Base-by-base conservation (phyloP, 2,329 filamentous ascomycete genomes). In the Bipolaris gigantea region DNA sequence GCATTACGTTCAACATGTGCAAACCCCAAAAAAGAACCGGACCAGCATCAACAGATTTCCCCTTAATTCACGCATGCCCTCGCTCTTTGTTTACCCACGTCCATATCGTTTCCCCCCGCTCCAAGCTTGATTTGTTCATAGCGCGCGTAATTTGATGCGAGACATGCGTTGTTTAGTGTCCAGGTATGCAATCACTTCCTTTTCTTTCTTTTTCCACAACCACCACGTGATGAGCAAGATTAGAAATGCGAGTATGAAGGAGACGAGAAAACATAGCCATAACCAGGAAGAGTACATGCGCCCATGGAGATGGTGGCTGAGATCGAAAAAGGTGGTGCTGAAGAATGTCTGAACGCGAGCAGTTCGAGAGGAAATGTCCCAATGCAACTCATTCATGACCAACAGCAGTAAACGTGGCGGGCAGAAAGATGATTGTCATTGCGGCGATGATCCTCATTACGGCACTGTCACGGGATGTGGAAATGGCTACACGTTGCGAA, bases 391-490 rank as follows among this genome's bases (percentile, higher is more conserved):
- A 8, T 5, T 15, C 6, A 18, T 19, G 27, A 53, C 56, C 48
- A 51, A 65, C 62, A 2, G 65, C 65, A 3, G 55, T 59, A 16
- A 67, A 67, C 1, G 65, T 70, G 10, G 61, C 64, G 1, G 63
- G 66, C 0, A 70, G 48, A 40, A 69, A 69, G n/a, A 67, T 50
- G 2, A 67, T 51, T 0, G 66, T 70, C 23, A 70, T 59, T 0
- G 54, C 61, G 3, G 62, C 55, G 9, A 70, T 70, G 13, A 62
- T 51, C 2, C 50, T 59, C 66, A 69, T 69, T 1, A 60, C 38
- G 0, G 53, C 54, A 25, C 61, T 62, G 23, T 69, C 66, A 18
- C 59, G 38, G 1, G 57, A 59, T 2, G 62, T 61, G 1, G 56
- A 45, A 9, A 63, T 39, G 4, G 49, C 49, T 11, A 65, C 27